phyloP scores from a whole-genome alignment of 768 basidiomycete genomes.

The Boletales sp. region DNA sequence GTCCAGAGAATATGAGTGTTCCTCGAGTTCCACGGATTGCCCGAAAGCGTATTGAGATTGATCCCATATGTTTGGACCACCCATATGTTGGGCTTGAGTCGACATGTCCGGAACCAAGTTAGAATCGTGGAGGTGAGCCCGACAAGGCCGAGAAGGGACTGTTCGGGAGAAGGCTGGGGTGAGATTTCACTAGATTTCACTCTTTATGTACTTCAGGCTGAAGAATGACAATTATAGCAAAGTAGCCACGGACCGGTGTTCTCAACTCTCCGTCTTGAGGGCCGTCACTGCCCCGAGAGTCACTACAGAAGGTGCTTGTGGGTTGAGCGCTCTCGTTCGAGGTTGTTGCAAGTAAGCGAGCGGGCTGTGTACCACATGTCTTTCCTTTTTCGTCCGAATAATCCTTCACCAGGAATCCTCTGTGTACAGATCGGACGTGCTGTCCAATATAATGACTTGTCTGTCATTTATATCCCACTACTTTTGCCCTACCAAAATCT shows the following conservation, averaged over 20 bases:
- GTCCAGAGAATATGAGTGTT: constrained; percentile 19
- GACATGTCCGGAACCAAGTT: constrained; percentile 19
- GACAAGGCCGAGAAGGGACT: constrained; percentile 1
- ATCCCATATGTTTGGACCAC: constrained; percentile 16
- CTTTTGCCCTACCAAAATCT: too few relatives aligned
- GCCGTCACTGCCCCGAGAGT: not conserved
- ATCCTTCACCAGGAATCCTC: too few relatives aligned
- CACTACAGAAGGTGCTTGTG: not conserved
- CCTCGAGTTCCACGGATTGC: constrained; percentile 28
- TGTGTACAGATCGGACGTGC: too few relatives aligned
- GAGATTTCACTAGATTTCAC: too few relatives aligned
- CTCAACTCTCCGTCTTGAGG: not conserved
- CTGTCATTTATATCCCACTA: too few relatives aligned
- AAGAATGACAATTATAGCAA: not conserved
- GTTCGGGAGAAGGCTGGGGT: not conserved
- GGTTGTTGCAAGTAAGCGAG: too few relatives aligned
- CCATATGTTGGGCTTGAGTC: constrained; percentile 13
- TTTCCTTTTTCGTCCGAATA: too few relatives aligned
- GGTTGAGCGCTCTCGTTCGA: not conserved
- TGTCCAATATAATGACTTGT: too few relatives aligned
- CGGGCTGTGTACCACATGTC: too few relatives aligned
- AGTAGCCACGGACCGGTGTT: not conserved
- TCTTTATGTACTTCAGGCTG: not conserved
- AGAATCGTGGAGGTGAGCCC: not conserved
- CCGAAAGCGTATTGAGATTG: constrained; percentile 10